Evolutionary conservation across 495 filamentous ascomycete genomes (phyloP).

Genomic region (Xylona heveae): DNA sequence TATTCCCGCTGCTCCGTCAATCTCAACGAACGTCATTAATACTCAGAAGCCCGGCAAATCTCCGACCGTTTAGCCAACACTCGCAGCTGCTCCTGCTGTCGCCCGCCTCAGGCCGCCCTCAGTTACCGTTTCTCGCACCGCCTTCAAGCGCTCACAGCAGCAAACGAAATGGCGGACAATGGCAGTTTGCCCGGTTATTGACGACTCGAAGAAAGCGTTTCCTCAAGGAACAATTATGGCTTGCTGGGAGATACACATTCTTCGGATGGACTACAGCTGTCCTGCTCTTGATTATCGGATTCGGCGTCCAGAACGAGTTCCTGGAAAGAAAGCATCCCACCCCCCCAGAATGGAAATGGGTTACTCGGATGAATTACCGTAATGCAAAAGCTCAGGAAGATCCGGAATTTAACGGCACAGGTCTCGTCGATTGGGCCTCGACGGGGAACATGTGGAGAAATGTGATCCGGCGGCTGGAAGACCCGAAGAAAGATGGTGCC

Average conservation of each 20-base stretch:
- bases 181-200: conserved; percentile 42
- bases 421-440: conserved; percentile 42
- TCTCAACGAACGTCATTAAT: background rate
- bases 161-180: conserved; percentile 19
- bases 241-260: conserved; percentile 34
- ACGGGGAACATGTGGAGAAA: conserved; percentile 30
- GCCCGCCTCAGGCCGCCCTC: conserved; percentile 32
- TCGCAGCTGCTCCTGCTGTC: conserved; percentile 1
- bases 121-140: conserved; percentile 55
- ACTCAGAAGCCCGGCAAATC: background rate
- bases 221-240: conserved; percentile 39
- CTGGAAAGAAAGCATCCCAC: conserved; percentile 56
- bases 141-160: conserved; percentile 16
- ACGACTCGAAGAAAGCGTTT: conserved; percentile 55
- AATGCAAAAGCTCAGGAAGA: conserved; percentile 34
- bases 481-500: conserved; percentile 42
- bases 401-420: conserved; percentile 23
- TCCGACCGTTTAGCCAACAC: conserved; percentile 4
- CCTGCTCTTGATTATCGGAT: conserved; percentile 27
- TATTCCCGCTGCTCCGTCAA: conserved; percentile 3
- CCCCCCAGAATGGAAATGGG: conserved; percentile 50
- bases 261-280: conserved; percentile 32
- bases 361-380: conserved; percentile 36
- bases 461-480: conserved; percentile 37
- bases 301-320: conserved; percentile 41